Evolutionary conservation across 768 basidiomycete species (phyloP).

Genomic region (Fomitopsis serialis): DNA sequence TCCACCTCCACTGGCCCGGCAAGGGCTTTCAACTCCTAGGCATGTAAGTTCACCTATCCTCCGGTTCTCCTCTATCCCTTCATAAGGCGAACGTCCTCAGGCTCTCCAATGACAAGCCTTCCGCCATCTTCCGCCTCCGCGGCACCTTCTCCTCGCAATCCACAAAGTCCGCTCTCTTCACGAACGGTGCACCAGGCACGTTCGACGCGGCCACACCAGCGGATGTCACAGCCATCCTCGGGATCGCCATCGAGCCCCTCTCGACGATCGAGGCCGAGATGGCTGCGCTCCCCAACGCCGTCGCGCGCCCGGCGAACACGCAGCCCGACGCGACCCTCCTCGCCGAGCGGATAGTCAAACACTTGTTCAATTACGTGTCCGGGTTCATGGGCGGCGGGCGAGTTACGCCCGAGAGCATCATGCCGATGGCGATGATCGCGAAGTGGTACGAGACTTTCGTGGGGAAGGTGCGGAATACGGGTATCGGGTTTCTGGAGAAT

Average conservation of each 20-base stretch:
- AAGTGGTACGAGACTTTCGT: constrained; percentile 18
- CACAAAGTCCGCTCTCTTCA: constrained; percentile 26
- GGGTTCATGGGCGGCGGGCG: constrained; percentile 13
- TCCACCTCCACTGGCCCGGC: constrained; percentile 84
- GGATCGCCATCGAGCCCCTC: constrained; percentile 77
- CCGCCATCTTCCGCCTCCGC: constrained; percentile 80
- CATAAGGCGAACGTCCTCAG: constrained; percentile 42
- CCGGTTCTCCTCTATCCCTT: neutral
- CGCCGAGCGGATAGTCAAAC: constrained; percentile 66
- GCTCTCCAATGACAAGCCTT: constrained; percentile 87
- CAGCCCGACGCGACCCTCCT: constrained; percentile 44
- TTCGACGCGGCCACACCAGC: constrained; percentile 14
- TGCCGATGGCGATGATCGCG: constrained; percentile 15
- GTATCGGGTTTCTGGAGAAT: constrained; percentile 13
- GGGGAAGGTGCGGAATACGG: constrained; percentile 14
- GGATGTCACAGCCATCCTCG: constrained; percentile 69
- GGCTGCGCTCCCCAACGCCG: constrained; percentile 34
- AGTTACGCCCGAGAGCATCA: constrained; percentile 9
- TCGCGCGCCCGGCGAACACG: constrained; percentile 11
- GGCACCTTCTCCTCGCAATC: constrained; percentile 47
- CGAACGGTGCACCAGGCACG: constrained; percentile 19
- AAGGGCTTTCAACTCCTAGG: constrained; percentile 84
- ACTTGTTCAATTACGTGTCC: constrained; percentile 28
- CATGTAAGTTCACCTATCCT: constrained; percentile 53
- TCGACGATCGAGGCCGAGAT: constrained; percentile 55